Percentiles rank a stretch among this genome's conserved stretches.
Conservation (phyloP, 2,329 filamentous ascomycete species). For the Aureobasidium sp. region DNA sequence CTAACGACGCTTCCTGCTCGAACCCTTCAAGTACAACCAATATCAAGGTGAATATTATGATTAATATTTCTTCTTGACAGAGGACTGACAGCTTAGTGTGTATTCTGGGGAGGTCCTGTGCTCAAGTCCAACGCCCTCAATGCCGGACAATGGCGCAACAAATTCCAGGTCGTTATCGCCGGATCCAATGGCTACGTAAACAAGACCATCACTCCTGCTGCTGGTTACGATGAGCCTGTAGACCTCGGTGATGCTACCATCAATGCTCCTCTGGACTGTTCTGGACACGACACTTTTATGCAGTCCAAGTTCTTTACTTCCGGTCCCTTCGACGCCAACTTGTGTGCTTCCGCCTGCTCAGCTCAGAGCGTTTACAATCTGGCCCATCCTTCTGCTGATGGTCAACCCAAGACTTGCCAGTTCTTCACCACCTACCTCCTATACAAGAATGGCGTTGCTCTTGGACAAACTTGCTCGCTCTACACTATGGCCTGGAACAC, state of each 20-base stretch:
- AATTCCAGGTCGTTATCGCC: conserved; percentile 33
- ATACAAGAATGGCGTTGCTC: conserved; percentile 17
- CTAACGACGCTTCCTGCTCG: background rate
- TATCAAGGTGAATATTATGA: too few species aligned
- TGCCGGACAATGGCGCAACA: conserved; percentile 23
- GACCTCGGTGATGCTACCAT: conserved; percentile 23
- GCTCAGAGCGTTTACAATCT: conserved; percentile 7
- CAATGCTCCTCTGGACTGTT: conserved; percentile 24
- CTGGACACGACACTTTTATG: conserved; percentile 19
- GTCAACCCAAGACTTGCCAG: conserved; percentile 20
- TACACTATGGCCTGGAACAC: conserved; percentile 19
- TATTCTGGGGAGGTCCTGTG: conserved; percentile 26
- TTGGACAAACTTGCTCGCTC: conserved; percentile 22
- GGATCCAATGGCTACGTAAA: conserved; percentile 32
- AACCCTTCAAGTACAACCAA: too few species aligned
- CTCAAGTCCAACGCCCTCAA: conserved; percentile 24
- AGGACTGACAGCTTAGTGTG: conserved; percentile 6
- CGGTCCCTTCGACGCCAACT: conserved; percentile 21
- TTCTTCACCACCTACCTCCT: conserved; percentile 28
- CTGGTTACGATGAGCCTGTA: conserved; percentile 17
- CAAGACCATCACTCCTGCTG: conserved; percentile 18
- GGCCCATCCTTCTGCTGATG: conserved; percentile 12
- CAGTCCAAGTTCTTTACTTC: conserved; percentile 18
- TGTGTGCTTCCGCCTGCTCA: conserved; percentile 21
- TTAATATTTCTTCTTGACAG: too few species aligned